Evolutionary conservation across 768 basidiomycete genomes (phyloP).

Genomic region (Hypsizygus marmoreus): DNA sequence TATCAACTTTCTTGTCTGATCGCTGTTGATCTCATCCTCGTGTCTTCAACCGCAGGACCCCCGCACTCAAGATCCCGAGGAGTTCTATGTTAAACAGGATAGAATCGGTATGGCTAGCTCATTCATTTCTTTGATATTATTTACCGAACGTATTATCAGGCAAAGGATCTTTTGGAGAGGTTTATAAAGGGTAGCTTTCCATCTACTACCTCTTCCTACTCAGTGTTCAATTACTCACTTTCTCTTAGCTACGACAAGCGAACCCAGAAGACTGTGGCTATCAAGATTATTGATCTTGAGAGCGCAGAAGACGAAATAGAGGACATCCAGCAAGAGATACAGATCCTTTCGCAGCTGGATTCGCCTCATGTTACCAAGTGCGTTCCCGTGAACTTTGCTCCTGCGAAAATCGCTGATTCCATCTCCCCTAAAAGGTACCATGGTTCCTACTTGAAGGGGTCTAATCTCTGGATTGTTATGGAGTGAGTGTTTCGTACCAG

Average conservation of each 20-base stretch:
- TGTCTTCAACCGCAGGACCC: slow-evolving; percentile 9
- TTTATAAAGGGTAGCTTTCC: slow-evolving; percentile 87
- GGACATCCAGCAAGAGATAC: slow-evolving; percentile 98
- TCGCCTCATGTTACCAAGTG: slow-evolving; percentile 96
- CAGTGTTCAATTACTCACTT: slow-evolving; percentile 15
- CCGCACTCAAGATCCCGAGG: slow-evolving; percentile 82
- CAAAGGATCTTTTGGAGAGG: slow-evolving; percentile 98
- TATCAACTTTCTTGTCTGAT: slow-evolving; percentile 12
- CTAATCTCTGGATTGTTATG: slow-evolving; percentile 99
- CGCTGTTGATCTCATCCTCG: slow-evolving; percentile 27
- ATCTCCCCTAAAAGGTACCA: slow-evolving; percentile 64
- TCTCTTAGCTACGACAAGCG: slow-evolving; percentile 83
- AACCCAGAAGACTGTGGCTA: slow-evolving; percentile 95
- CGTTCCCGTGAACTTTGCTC: slow-evolving; percentile 28
- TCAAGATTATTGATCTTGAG: slow-evolving; percentile 99
- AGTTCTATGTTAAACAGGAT: slow-evolving; percentile 96
- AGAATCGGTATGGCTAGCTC: slow-evolving; percentile 77
- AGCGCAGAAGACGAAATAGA: slow-evolving; percentile 99
- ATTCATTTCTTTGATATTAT: slow-evolving; percentile 6
- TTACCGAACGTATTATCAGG: slow-evolving; percentile 46
- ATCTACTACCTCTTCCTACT: slow-evolving; percentile 4
- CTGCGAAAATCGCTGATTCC: slow-evolving; percentile 14
- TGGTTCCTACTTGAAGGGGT: slow-evolving; percentile 93
- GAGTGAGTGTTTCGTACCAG: slow-evolving; percentile 54
- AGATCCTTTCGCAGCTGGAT: slow-evolving; percentile 95